These are phyloP conservation scores for Globisporangium cystogenes DNA, from an alignment of 352 stramenopile species.

Conservation along the genomic window DNA sequence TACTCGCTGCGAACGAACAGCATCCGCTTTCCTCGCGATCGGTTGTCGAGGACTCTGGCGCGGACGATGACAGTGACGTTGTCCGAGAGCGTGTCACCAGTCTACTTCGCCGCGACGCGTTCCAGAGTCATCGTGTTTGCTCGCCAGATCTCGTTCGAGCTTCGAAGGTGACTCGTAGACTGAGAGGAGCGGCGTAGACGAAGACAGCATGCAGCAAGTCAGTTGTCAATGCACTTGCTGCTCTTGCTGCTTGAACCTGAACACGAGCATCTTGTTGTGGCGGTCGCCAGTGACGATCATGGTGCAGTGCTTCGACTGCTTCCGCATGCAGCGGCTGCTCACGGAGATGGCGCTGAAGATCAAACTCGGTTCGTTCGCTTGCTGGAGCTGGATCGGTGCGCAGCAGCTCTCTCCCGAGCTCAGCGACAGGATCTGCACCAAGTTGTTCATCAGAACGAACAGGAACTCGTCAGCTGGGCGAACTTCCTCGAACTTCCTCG, in stretches of 20 bases:
- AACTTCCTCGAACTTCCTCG: background rate
- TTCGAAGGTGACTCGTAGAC: background rate
- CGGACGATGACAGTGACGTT: background rate
- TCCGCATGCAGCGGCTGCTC: background rate
- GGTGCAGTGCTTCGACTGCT: background rate
- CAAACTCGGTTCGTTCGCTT: conserved; percentile 9
- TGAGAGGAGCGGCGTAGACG: background rate
- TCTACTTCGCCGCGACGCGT: conserved; percentile 2
- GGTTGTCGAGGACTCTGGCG: background rate
- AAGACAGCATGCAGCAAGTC: background rate
- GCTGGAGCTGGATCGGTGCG: conserved; percentile 14
- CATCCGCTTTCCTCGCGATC: conserved; percentile 18
- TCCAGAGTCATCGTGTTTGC: conserved; percentile 4
- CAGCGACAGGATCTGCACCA: conserved; percentile 22
- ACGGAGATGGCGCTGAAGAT: conserved; percentile 22
- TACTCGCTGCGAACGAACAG: background rate
- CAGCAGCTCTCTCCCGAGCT: conserved; percentile 19
- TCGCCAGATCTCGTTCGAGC: conserved; percentile 10
- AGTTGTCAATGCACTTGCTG: background rate
- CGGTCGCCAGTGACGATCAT: conserved; percentile 3
- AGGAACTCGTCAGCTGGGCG: conserved; percentile 11
- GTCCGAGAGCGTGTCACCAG: background rate
- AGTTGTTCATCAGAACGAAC: conserved; percentile 28
- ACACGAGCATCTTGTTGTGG: conserved; percentile 8
- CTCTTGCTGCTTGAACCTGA: conserved; percentile 6